Conservation (phyloP, 2,329 filamentous ascomycete species). For the Esteya vermicola region DNA sequence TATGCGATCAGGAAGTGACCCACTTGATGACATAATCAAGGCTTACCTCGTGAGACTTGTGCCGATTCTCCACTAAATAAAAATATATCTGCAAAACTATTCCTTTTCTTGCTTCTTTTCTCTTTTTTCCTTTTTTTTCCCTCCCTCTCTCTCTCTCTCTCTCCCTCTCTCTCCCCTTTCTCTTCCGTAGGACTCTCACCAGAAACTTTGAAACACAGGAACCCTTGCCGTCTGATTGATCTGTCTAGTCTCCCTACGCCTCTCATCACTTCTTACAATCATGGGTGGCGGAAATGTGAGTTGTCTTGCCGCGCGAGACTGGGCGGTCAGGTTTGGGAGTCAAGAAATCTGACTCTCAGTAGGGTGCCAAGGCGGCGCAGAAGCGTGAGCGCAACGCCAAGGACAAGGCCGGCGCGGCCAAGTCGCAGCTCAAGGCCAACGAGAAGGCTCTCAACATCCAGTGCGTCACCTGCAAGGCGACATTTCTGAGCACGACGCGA, state of each 20-base stretch:
- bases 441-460: slow-evolving; percentile 61
- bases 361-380: slow-evolving; percentile 31
- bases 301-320: not conserved
- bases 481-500: slow-evolving; percentile 66
- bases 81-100: no score
- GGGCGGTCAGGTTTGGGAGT: not conserved
- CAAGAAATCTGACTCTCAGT: not conserved
- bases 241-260: no score
- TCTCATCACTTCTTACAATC: no score
- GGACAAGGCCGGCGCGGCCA: slow-evolving; percentile 35
- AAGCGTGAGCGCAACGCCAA: slow-evolving; percentile 62
- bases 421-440: slow-evolving; percentile 60
- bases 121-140: slow-evolving; percentile 1
- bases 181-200: no score
- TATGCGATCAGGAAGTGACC: no score
- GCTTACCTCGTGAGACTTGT: no score
- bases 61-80: no score
- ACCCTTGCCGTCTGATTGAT: no score
- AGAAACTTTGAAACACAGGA: no score
- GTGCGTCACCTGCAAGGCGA: slow-evolving; percentile 63
- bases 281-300: slow-evolving; percentile 21
- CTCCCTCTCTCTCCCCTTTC: not conserved
- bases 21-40: no score
- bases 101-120: not conserved
- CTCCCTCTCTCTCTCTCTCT: not conserved